A percentile compares a stretch with the other conserved stretches of the same genome.
phyloP scores from a whole-genome alignment of 2,329 filamentous ascomycete species.

The Cadophora gregata region DNA sequence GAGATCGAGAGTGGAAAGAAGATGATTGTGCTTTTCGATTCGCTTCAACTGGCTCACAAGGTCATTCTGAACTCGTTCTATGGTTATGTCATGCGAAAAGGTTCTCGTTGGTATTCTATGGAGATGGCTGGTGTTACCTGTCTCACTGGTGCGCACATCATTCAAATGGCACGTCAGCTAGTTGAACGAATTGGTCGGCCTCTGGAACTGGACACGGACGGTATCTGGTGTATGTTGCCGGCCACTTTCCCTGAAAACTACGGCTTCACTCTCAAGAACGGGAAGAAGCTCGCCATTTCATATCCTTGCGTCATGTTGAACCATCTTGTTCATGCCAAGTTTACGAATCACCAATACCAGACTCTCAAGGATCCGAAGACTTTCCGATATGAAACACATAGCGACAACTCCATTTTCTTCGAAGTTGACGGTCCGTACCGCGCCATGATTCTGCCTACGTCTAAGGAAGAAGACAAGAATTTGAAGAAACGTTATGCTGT shows the following conservation, averaged over 20 bases:
- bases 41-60: slow-evolving; percentile 94
- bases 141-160: slow-evolving; percentile 93
- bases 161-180: slow-evolving; percentile 91
- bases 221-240: slow-evolving; percentile 99
- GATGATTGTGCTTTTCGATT: slow-evolving; percentile 97
- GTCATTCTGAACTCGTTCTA: slow-evolving; percentile 99
- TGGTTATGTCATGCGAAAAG: slow-evolving; percentile 99
- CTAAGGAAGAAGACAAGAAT: slow-evolving; percentile 99
- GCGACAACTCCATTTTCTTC: slow-evolving; percentile 99
- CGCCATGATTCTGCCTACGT: slow-evolving; percentile 96
- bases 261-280: slow-evolving; percentile 89
- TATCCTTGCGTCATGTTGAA: slow-evolving; percentile 99
- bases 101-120: slow-evolving; percentile 98
- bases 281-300: slow-evolving; percentile 95
- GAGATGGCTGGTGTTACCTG: slow-evolving; percentile 99
- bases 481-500: slow-evolving; percentile 99
- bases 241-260: slow-evolving; percentile 98
- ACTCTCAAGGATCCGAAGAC: slow-evolving; percentile 78
- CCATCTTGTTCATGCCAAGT: slow-evolving; percentile 90
- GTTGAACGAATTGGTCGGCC: slow-evolving; percentile 93
- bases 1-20: slow-evolving; percentile 97
- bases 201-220: slow-evolving; percentile 94
- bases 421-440: slow-evolving; percentile 98
- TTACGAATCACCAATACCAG: slow-evolving; percentile 98
- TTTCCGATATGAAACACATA: slow-evolving; percentile 94